phyloP scores from a whole-genome alignment of 257 asterid genomes.

The Echites panduratus region DNA sequence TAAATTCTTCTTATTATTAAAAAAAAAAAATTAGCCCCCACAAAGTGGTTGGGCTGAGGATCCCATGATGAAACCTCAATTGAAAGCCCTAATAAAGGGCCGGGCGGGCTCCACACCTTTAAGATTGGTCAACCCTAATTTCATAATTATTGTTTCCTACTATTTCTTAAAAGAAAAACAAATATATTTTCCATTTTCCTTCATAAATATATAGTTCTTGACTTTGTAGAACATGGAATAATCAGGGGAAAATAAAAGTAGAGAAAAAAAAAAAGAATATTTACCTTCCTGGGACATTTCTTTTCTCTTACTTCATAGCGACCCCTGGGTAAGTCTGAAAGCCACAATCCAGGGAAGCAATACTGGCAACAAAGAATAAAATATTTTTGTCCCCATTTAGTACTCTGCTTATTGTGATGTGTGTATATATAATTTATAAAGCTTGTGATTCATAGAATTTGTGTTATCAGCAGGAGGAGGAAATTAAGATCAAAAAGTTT shows the following conservation, averaged over 20 bases:
- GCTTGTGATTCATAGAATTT: not conserved
- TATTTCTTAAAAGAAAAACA: not conserved
- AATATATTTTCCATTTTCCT: not conserved
- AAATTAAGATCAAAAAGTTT: not conserved
- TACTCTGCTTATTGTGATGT: too few species aligned
- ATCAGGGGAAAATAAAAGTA: not conserved
- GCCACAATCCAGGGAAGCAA: conserved; percentile 69
- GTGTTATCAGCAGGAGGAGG: not conserved
- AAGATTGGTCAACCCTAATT: not conserved
- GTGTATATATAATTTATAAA: too few species aligned
- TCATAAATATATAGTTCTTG: too few species aligned
- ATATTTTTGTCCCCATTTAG: too few species aligned
- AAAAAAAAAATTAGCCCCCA: too few species aligned
- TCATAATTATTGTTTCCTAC: not conserved
- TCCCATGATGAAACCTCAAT: not conserved
- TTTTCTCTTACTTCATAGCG: conserved; percentile 79
- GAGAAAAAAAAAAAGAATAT: not conserved
- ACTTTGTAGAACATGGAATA: too few species aligned
- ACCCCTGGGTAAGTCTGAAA: conserved; percentile 69
- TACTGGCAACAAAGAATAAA: conserved; percentile 20
- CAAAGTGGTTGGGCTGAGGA: conserved; percentile 4
- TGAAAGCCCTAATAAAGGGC: too few species aligned
- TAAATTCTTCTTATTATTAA: too few species aligned
- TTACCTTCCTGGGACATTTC: conserved; percentile 62
- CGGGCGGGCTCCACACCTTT: not conserved